These are phyloP conservation scores for Tylopilus sp. DNA, from an alignment of 768 basidiomycete genomes.

Conservation along the genomic window DNA sequence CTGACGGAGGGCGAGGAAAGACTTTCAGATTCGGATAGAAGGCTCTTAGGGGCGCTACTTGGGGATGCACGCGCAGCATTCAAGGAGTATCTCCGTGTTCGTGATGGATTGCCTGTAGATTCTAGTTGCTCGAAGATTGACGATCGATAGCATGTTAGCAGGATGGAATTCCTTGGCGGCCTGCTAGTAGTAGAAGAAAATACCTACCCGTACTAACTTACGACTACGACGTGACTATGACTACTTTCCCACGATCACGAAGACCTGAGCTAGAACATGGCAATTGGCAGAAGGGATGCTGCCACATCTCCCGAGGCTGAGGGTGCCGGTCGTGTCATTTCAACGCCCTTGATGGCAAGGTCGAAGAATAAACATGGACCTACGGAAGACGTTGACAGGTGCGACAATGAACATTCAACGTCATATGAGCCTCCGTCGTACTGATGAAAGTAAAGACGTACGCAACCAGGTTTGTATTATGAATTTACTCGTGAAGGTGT, in stretches of 20 bases:
- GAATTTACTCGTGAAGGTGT: too few species aligned
- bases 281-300: not conserved
- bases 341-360: not conserved
- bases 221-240: too few species aligned
- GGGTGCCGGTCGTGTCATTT: not conserved
- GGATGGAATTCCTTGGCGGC: not conserved
- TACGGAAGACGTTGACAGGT: too few species aligned
- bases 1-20: not conserved
- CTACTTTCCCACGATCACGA: too few species aligned
- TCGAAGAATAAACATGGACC: not conserved
- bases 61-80: not conserved
- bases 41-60: conserved; percentile 4
- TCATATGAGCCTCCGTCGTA: too few species aligned
- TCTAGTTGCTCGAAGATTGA: not conserved
- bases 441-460: not conserved
- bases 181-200: too few species aligned
- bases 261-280: too few species aligned
- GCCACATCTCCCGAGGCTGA: not conserved
- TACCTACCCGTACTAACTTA: too few species aligned
- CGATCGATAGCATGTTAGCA: too few species aligned
- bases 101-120: not conserved
- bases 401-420: too few species aligned
- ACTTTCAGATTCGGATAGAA: not conserved
- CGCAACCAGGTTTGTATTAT: not conserved
- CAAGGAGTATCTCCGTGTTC: not conserved